Evolutionary conservation across 306 rosid genomes (phyloP).

Genomic region (Dalbergia cultrata): DNA sequence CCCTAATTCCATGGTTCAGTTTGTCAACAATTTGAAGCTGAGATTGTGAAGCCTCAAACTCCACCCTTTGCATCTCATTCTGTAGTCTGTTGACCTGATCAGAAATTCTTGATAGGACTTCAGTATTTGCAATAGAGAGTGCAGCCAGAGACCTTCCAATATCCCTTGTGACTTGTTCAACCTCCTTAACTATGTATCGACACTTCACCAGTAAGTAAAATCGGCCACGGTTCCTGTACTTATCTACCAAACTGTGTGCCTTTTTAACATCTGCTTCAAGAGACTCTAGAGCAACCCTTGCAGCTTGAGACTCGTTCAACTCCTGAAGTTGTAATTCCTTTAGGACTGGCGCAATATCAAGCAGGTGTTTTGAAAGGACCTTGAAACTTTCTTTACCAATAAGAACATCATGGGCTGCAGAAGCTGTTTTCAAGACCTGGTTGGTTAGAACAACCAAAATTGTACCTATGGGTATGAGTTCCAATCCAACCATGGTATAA

Average conservation of each 20-base stretch:
- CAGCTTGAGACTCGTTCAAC: conserved; percentile 79
- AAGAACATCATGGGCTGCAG: conserved; percentile 75
- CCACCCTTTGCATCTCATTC: conserved; percentile 87
- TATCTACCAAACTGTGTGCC: conserved; percentile 74
- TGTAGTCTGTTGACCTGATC: conserved; percentile 75
- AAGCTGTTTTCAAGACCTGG: conserved; percentile 76
- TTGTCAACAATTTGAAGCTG: conserved; percentile 74
- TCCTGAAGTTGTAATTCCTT: conserved; percentile 79
- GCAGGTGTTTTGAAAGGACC: conserved; percentile 70
- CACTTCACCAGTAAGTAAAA: conserved; percentile 77
- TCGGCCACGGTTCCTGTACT: conserved; percentile 70
- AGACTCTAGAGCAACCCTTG: conserved; percentile 70
- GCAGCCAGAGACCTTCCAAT: conserved; percentile 74
- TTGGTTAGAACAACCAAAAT: conserved; percentile 71
- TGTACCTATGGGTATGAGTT: conserved; percentile 81
- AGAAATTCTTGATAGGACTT: conserved; percentile 71
- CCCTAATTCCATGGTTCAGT: conserved; percentile 70
- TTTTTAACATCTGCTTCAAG: conserved; percentile 78
- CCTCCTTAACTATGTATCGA: conserved; percentile 73
- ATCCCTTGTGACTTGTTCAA: conserved; percentile 78
- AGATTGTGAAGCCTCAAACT: conserved; percentile 72
- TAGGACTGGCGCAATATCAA: conserved; percentile 73
- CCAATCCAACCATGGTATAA: conserved; percentile 57
- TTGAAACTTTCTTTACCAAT: conserved; percentile 75
- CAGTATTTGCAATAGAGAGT: conserved; percentile 68